Evolutionary conservation across 306 rosid genomes (phyloP).

Genomic region (Sicyos baderoa): DNA sequence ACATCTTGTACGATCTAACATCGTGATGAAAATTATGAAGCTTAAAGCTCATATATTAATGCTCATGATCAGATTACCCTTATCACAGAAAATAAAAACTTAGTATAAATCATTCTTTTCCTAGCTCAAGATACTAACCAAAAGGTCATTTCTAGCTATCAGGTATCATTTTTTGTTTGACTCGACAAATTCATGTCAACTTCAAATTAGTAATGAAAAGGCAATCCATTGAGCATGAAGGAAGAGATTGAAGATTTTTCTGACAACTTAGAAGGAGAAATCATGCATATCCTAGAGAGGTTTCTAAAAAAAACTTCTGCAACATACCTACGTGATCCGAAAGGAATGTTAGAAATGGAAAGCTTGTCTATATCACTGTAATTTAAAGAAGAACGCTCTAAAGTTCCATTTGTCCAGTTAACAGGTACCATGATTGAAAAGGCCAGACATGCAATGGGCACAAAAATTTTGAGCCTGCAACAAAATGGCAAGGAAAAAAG

Average conservation of each 20-base stretch:
- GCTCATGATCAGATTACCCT: neutral
- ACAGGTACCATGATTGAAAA: constrained; percentile 83
- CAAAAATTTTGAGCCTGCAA: constrained; percentile 85
- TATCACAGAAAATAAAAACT: neutral
- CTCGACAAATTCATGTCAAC: neutral
- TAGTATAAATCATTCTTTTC: neutral
- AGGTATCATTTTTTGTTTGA: neutral
- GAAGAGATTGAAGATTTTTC: neutral
- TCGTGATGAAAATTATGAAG: constrained; percentile 2
- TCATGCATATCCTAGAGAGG: constrained; percentile 7
- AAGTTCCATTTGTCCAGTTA: constrained; percentile 80
- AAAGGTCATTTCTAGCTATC: neutral
- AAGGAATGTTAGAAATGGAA: constrained; percentile 84
- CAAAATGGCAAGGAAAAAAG: constrained; percentile 5
- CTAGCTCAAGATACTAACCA: neutral
- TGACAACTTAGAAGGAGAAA: neutral
- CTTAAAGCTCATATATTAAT: neutral
- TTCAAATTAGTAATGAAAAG: neutral
- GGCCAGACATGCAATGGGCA: constrained; percentile 68
- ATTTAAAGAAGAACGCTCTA: constrained; percentile 50
- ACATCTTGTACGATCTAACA: neutral
- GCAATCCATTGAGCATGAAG: constrained; percentile 7
- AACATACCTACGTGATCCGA: constrained; percentile 64
- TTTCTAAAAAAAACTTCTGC: neutral
- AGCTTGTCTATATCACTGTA: constrained; percentile 79